These are phyloP conservation scores for Blastocystis sp. DNA, from an alignment of 352 stramenopile species.

Conservation along the genomic window DNA sequence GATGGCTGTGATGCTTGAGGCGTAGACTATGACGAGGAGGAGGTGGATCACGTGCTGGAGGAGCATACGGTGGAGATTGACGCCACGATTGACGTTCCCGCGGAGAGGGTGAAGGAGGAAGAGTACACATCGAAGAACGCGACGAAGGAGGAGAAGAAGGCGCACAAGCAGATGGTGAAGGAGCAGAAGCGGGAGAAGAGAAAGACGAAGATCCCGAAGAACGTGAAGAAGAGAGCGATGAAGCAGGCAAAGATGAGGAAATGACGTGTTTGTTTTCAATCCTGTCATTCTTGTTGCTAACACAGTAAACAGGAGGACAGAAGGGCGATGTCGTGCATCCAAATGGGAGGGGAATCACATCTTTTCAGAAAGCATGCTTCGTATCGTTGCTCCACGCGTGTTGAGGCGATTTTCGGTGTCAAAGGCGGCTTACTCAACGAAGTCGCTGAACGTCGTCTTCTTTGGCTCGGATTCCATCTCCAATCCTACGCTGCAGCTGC, in stretches of 20 bases:
- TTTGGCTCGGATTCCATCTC: conserved; percentile 62
- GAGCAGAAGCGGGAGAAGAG: conserved; percentile 89
- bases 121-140: conserved; percentile 79
- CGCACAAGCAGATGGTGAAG: conserved; percentile 93
- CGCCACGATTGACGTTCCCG: conserved; percentile 76
- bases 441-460: conserved; percentile 63
- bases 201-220: conserved; percentile 97
- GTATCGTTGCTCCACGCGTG: not conserved
- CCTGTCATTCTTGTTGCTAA: not conserved
- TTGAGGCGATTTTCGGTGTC: not conserved
- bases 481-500: conserved; percentile 52
- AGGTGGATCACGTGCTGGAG: conserved; percentile 75
- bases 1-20: conserved; percentile 31
- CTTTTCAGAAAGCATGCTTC: not conserved
- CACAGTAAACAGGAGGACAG: too few species aligned
- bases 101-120: conserved; percentile 79
- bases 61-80: conserved; percentile 74
- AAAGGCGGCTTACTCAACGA: conserved; percentile 22
- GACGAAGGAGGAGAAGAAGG: conserved; percentile 87
- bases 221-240: conserved; percentile 90
- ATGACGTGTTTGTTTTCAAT: conserved; percentile 29
- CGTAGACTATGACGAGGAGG: conserved; percentile 74
- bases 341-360: too few species aligned
- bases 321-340: too few species aligned
- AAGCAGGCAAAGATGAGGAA: conserved; percentile 73